These are phyloP conservation scores for Rubroboletus pulcherrimus DNA, from an alignment of 768 basidiomycete genomes.

Conservation along the genomic window DNA sequence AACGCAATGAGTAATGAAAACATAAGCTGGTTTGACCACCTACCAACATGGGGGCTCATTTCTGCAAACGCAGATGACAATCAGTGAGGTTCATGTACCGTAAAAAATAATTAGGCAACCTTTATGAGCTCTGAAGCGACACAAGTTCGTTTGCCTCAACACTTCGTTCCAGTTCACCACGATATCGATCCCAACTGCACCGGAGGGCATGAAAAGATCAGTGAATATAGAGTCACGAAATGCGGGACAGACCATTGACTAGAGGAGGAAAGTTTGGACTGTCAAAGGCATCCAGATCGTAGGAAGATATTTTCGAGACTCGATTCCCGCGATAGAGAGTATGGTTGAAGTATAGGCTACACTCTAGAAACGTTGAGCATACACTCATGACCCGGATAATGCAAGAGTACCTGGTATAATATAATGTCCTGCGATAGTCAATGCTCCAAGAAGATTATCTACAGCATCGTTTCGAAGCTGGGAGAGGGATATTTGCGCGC, in stretches of 20 bases:
- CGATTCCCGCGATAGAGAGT: conserved; percentile 83
- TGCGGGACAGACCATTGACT: conserved; percentile 56
- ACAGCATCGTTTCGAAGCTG: conserved; percentile 92
- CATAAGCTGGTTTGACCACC: conserved; percentile 22
- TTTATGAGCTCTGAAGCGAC: conserved; percentile 81
- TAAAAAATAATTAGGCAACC: conserved; percentile 31
- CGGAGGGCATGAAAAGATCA: conserved; percentile 4
- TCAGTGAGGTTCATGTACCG: conserved; percentile 9
- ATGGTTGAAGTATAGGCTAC: conserved; percentile 87
- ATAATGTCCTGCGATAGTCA: conserved; percentile 86
- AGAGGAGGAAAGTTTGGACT: conserved; percentile 83
- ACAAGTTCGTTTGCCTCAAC: conserved; percentile 72
- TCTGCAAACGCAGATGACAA: conserved; percentile 36
- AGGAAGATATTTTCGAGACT: conserved; percentile 78
- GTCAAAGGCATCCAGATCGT: conserved; percentile 77
- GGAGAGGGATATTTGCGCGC: conserved; percentile 90
- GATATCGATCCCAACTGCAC: conserved; percentile 83
- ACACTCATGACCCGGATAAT: not conserved
- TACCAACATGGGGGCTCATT: conserved; percentile 80
- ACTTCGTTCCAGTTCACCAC: conserved; percentile 87
- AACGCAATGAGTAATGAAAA: conserved; percentile 15
- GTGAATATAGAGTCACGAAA: not conserved
- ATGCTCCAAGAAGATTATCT: conserved; percentile 86
- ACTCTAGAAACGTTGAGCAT: conserved; percentile 47
- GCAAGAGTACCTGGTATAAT: conserved; percentile 73